These are phyloP conservation scores for Phytophthora pluvialis DNA, from an alignment of 352 stramenopile genomes.

Conservation along the genomic window DNA sequence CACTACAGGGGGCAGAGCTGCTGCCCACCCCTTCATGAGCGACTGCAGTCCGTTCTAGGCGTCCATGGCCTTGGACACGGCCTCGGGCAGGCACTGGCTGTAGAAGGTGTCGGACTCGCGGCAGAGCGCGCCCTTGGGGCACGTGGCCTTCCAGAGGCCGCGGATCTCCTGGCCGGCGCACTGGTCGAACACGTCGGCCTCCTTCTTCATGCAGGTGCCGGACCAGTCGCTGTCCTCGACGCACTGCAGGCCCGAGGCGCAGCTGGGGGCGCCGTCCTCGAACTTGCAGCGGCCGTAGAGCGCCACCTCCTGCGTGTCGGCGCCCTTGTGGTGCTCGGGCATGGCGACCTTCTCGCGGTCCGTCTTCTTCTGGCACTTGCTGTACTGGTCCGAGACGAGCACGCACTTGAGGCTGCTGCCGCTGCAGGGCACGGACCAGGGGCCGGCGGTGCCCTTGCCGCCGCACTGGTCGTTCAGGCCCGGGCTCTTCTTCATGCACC, in stretches of 20 bases:
- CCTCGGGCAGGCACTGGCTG: constrained; percentile 39
- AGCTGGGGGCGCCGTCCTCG: constrained; percentile 29
- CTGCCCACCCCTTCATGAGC: background rate
- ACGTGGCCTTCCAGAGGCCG: constrained; percentile 38
- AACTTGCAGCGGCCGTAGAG: constrained; percentile 37
- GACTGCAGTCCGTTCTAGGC: constrained; percentile 10
- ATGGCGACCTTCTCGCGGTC: constrained; percentile 29
- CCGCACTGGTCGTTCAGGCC: constrained; percentile 37
- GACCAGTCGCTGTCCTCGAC: constrained; percentile 35
- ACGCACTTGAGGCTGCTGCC: constrained; percentile 32
- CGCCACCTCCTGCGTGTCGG: constrained; percentile 19
- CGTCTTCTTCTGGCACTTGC: constrained; percentile 37
- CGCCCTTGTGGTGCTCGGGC: constrained; percentile 22
- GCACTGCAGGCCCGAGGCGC: constrained; percentile 31
- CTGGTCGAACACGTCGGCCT: constrained; percentile 34
- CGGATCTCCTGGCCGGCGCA: constrained; percentile 33
- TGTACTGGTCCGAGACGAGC: constrained; percentile 36
- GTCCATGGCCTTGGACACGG: constrained; percentile 28
- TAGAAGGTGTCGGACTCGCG: constrained; percentile 34
- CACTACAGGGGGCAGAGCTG: background rate
- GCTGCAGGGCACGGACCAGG: constrained; percentile 34
- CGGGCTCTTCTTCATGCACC: constrained; percentile 36
- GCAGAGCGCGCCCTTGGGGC: constrained; percentile 34
- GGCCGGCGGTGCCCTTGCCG: constrained; percentile 22
- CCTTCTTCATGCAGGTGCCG: constrained; percentile 40